Evolutionary conservation across 202 grass and related monocot genomes (phyloP), one percentile per base, ranked within the genome.

Genomic region (Panicum virgatum): DNA sequence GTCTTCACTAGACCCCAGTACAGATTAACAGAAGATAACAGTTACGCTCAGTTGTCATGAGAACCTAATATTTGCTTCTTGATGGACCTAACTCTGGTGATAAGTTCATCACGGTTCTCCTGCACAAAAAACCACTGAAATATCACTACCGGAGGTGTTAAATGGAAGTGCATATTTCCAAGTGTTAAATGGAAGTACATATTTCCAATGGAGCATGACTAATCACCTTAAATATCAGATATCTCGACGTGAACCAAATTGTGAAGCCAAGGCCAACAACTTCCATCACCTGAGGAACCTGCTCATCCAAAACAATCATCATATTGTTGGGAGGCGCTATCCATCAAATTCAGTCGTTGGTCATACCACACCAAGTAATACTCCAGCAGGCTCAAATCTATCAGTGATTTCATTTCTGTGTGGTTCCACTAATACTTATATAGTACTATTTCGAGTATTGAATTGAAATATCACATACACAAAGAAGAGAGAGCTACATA

Each of bases 221-320:
- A 53, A 76, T 86, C 72, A 95, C 96, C 92, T 94, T 91, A 67
- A 91, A 89, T 62, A 94, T 87, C 23, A 94, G 77, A 87, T 91
- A 91, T 58, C 89, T 82, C 2, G 89, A 94, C 44, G 79, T 82
- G 80, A 94, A 94, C 92, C 92, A 94, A 73, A 94, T 36, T 6
- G 89, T 94, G 89, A 91, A 94, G 48, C 83, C 84, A 29, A 94
- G 92, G 48, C 92, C 92, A 52, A 91, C 80, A 66, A 91, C 73
- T 82, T 91, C 92, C 86, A 94, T 86, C 67, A 91, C 88, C 77
- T 89, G 89, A 30, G 89, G 92, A 70, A 91, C 81, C 89, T 94
- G 83, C 30, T 26, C 66, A 45, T 69, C 22, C 27, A 77, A 12
- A 76, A 58, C 14, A 43, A 67, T 39, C 7, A n/a, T 76, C 53